Conservation (phyloP, 345 rosid species). For the Toxicodendron radicans region DNA sequence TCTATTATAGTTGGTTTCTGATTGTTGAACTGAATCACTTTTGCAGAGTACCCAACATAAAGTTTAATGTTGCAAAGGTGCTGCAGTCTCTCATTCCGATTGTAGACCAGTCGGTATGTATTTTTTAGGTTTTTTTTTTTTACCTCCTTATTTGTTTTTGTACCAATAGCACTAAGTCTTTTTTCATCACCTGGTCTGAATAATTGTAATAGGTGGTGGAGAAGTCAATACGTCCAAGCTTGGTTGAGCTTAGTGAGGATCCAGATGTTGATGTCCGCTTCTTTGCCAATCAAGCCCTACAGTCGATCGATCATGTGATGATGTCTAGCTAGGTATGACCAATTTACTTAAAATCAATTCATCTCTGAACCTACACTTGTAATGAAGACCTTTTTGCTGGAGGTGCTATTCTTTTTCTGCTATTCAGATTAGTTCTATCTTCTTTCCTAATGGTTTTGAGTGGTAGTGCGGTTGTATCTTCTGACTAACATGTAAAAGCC, state of each 20-base stretch:
- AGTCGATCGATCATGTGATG: conserved; percentile 68
- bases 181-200: not conserved
- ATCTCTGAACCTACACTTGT: not conserved
- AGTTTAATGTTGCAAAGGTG: conserved; percentile 94
- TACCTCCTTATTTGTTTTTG: not conserved
- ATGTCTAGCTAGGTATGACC: conserved; percentile 57
- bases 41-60: conserved; percentile 92
- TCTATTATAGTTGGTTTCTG: conserved; percentile 13
- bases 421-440: not conserved
- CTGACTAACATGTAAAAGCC: conserved; percentile 6
- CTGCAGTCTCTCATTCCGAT: conserved; percentile 87
- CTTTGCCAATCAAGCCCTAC: conserved; percentile 83
- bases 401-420: not conserved
- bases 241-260: conserved; percentile 85
- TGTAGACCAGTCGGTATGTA: conserved; percentile 78
- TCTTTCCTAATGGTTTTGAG: conserved; percentile 1
- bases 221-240: conserved; percentile 70
- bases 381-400: not conserved
- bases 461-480: conserved; percentile 9
- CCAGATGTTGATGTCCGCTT: conserved; percentile 93
- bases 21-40: conserved; percentile 13
- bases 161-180: not conserved
- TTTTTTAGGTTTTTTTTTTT: not conserved
- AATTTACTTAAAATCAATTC: not conserved
- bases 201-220: conserved; percentile 58